A percentile compares a stretch with the other conserved stretches of the same genome.
Evolutionary conservation across 371 early-diverging fungal species (phyloP).

Genomic region (Sanchytrium tribonematis): DNA sequence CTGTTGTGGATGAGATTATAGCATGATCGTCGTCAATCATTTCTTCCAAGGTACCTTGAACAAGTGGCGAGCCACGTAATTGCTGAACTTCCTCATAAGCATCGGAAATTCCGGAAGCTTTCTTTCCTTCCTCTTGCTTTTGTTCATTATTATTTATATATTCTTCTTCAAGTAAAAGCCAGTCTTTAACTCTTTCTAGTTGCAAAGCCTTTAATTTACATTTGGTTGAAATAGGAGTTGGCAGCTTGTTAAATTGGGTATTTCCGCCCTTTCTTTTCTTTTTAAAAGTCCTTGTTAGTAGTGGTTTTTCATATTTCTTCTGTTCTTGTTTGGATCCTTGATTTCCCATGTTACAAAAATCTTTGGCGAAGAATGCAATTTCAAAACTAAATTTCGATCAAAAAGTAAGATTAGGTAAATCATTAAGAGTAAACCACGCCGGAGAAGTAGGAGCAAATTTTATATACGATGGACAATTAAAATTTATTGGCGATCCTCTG

Average conservation of each 20-base stretch:
- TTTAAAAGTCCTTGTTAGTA: too few species aligned
- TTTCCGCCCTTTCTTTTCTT: too few species aligned
- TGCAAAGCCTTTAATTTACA: slow-evolving; percentile 86
- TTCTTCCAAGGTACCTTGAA: slow-evolving; percentile 94
- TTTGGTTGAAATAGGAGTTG: too few species aligned
- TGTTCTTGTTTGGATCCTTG: too few species aligned
- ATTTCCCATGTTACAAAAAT: too few species aligned
- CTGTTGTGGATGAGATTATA: slow-evolving; percentile 81
- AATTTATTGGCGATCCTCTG: slow-evolving; percentile 29
- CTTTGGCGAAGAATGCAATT: too few species aligned
- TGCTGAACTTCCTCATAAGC: slow-evolving; percentile 77
- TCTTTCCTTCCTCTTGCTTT: slow-evolving; percentile 80
- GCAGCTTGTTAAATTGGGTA: too few species aligned
- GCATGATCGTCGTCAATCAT: slow-evolving; percentile 99
- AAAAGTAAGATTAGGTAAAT: too few species aligned
- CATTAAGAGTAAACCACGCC: slow-evolving; percentile 85
- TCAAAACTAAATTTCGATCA: too few species aligned
- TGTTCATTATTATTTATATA: slow-evolving; percentile 90
- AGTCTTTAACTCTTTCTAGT: slow-evolving; percentile 89
- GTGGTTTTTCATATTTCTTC: too few species aligned
- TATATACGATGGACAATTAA: slow-evolving; percentile 76
- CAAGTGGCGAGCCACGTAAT: slow-evolving; percentile 97
- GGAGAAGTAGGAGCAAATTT: slow-evolving; percentile 83
- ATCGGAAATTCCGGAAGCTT: background rate
- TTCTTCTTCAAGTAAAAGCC: slow-evolving; percentile 85